phyloP scores from a whole-genome alignment of 2,329 filamentous ascomycete species.

The Plectosphaerella cucumerina region DNA sequence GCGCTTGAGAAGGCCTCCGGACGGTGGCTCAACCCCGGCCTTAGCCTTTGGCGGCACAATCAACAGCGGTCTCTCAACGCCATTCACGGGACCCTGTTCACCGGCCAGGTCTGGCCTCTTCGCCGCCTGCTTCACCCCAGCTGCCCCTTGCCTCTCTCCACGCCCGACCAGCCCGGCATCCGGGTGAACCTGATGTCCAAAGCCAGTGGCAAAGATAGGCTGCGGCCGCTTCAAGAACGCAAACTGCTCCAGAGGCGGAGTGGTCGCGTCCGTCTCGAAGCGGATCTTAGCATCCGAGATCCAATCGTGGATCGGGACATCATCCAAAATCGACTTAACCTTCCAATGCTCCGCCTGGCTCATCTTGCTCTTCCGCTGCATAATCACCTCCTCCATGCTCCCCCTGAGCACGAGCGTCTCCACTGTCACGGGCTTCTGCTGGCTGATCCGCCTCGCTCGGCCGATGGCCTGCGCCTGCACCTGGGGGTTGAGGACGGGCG shows the following conservation, averaged over 20 bases:
- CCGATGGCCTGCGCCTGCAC: constrained; percentile 91
- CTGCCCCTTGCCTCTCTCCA: too few relatives aligned
- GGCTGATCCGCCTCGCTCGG: constrained; percentile 81
- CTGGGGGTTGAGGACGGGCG: constrained; percentile 79
- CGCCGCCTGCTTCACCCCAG: too few relatives aligned
- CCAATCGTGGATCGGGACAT: constrained; percentile 55
- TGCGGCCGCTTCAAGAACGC: constrained; percentile 39
- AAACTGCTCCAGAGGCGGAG: constrained; percentile 42
- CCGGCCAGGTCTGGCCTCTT: background rate
- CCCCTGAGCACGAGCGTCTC: constrained; percentile 78
- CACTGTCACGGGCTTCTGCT: constrained; percentile 72
- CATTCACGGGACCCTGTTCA: background rate
- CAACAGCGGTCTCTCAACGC: too few relatives aligned
- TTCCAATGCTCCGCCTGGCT: constrained; percentile 58
- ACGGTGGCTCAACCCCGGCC: too few relatives aligned
- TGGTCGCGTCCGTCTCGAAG: constrained; percentile 19
- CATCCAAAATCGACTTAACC: constrained; percentile 54
- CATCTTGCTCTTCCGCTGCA: constrained; percentile 71
- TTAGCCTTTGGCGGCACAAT: too few relatives aligned
- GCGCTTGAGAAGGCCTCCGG: too few relatives aligned
- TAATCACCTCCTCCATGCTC: constrained; percentile 82
- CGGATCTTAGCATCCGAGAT: constrained; percentile 48
- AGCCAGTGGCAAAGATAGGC: constrained; percentile 46
- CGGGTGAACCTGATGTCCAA: constrained; percentile 36
- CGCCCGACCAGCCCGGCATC: constrained; percentile 31